Percentiles rank a stretch among this genome's conserved stretches.
Conservation (phyloP, 768 basidiomycete genomes). For the Rhizopogon vesiculosus region DNA sequence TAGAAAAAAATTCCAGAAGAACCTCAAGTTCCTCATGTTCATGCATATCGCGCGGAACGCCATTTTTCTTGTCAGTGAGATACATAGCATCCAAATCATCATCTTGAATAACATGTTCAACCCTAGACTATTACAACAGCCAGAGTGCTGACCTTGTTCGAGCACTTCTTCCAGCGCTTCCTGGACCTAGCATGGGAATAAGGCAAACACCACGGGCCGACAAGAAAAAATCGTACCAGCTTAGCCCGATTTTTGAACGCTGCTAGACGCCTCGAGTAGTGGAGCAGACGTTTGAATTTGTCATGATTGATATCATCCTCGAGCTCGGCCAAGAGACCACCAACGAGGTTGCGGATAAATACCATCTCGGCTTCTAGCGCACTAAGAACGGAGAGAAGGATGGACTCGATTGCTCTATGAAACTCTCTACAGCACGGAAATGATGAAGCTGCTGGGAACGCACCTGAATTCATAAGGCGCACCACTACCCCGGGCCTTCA, state of each 20-base stretch:
- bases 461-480: conserved; percentile 89
- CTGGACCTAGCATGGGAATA: conserved; percentile 54
- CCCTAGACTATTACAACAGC: neutral
- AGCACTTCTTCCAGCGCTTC: conserved; percentile 90
- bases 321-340: conserved; percentile 84
- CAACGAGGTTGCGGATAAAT: conserved; percentile 87
- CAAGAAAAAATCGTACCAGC: conserved; percentile 42
- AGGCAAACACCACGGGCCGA: neutral
- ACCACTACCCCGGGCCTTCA: conserved; percentile 64
- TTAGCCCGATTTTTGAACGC: conserved; percentile 91
- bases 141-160: conserved; percentile 62
- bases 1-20: conserved; percentile 89
- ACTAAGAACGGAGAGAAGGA: conserved; percentile 85
- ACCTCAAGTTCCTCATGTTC: conserved; percentile 95
- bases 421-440: conserved; percentile 11
- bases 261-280: conserved; percentile 85
- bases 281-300: conserved; percentile 85
- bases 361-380: conserved; percentile 96
- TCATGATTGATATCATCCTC: conserved; percentile 96
- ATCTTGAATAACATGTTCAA: conserved; percentile 42
- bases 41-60: conserved; percentile 49
- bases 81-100: conserved; percentile 97
- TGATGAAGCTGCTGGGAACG: conserved; percentile 14
- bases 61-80: conserved; percentile 78
- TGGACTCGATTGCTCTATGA: conserved; percentile 86